phyloP scores from a whole-genome alignment of 192 early-diverging fungal genomes.

The Coemansia sp. region DNA sequence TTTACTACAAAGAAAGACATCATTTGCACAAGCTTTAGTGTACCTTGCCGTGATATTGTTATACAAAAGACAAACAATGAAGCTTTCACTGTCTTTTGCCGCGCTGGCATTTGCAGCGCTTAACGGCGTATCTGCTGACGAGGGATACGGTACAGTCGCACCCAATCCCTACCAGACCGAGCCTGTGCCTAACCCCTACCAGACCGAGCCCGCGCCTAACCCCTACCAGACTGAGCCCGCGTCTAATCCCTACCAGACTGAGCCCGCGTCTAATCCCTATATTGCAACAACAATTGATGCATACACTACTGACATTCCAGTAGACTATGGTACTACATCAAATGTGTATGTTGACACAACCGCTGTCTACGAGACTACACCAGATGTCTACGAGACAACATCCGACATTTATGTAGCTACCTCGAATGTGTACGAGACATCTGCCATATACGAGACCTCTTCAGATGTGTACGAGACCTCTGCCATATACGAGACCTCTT shows the following conservation, averaged over 20 bases:
- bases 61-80: constrained; percentile 15
- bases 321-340: constrained; percentile 11
- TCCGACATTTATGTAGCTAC: constrained; percentile 7
- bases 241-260: constrained; percentile 5
- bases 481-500: constrained; percentile 4
- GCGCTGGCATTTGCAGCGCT: constrained; percentile 10
- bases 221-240: background rate
- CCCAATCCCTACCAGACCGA: constrained; percentile 9
- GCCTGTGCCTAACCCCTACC: background rate
- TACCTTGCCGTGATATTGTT: background rate
- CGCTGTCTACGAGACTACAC: constrained; percentile 7
- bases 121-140: constrained; percentile 10
- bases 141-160: background rate
- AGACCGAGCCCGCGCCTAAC: background rate
- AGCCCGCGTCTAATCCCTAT: background rate
- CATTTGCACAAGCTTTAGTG: background rate
- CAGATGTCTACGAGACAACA: constrained; percentile 10
- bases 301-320: constrained; percentile 3
- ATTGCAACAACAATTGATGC: constrained; percentile 8
- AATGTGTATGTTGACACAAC: constrained; percentile 3
- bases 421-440: constrained; percentile 1
- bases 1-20: background rate
- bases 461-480: constrained; percentile 10
- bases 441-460: background rate
- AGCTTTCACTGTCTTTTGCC: constrained; percentile 14